Percentiles rank a stretch among this genome's conserved stretches.
phyloP scores from a whole-genome alignment of 768 basidiomycete species.

The Amylocystis lapponica region DNA sequence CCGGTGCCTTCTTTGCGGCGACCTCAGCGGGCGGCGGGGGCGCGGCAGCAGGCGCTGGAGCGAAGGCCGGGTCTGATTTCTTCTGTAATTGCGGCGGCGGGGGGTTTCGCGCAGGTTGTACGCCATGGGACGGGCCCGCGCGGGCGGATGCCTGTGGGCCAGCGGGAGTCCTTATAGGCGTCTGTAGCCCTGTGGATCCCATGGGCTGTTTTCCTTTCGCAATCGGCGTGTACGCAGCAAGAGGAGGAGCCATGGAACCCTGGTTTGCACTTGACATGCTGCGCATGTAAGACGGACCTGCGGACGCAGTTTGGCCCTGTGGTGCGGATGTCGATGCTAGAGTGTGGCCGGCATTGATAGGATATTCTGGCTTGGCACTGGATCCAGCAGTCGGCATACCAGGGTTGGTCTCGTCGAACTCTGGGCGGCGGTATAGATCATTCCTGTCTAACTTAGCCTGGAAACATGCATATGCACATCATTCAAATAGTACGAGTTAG shows the following conservation, averaged over 20 bases:
- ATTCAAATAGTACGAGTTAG: conserved; percentile 2
- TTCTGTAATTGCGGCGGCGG: conserved; percentile 2
- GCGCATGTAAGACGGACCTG: conserved; percentile 38
- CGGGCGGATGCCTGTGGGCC: conserved; percentile 6
- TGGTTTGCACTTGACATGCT: no score
- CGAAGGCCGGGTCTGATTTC: neutral
- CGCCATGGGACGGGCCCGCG: conserved; percentile 5
- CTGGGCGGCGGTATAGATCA: conserved; percentile 66
- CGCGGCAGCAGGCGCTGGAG: neutral
- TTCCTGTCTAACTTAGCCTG: conserved; percentile 64
- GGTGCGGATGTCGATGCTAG: conserved; percentile 18
- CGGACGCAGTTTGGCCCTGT: conserved; percentile 15
- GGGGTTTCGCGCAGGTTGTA: conserved; percentile 7
- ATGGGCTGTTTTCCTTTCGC: conserved; percentile 7
- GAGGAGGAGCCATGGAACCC: conserved; percentile 1
- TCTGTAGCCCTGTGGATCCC: conserved; percentile 20
- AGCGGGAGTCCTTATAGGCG: conserved; percentile 30
- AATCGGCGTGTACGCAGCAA: conserved; percentile 9
- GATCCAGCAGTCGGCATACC: conserved; percentile 3
- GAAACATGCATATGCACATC: neutral
- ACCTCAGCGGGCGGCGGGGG: neutral
- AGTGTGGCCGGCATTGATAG: neutral
- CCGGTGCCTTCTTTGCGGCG: neutral
- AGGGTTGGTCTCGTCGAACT: conserved; percentile 45
- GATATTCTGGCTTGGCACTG: conserved; percentile 2